Percentiles rank a stretch among this genome's conserved stretches.
These are phyloP conservation scores for Rhodosporidiobolus sp. DNA, from an alignment of 768 basidiomycete species.

Conservation along the genomic window DNA sequence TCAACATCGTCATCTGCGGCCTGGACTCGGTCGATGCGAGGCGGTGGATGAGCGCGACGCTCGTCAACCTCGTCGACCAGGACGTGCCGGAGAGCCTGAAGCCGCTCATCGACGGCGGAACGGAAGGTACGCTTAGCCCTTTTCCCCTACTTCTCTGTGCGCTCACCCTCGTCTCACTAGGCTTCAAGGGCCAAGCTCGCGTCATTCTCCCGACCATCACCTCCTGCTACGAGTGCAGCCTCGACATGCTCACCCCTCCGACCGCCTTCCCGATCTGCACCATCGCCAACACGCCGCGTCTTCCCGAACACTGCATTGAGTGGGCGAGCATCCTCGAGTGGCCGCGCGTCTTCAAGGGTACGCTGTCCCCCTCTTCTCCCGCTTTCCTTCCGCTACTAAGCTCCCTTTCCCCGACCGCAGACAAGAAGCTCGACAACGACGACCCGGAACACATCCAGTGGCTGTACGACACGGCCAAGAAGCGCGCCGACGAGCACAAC, in stretches of 20 bases:
- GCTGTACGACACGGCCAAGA: constrained; percentile 75
- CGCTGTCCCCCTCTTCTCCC: constrained; percentile 27
- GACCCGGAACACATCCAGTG: constrained; percentile 95
- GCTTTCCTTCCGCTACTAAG: neutral
- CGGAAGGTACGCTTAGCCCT: constrained; percentile 69
- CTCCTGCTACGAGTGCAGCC: constrained; percentile 95
- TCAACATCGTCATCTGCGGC: constrained; percentile 94
- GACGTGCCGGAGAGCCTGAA: constrained; percentile 90
- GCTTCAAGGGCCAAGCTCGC: constrained; percentile 96
- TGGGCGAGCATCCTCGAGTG: constrained; percentile 99
- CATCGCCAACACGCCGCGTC: constrained; percentile 94
- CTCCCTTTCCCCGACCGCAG: constrained; percentile 50
- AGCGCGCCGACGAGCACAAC: constrained; percentile 86
- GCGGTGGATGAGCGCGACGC: constrained; percentile 97
- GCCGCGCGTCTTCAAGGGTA: constrained; percentile 89
- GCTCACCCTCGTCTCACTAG: constrained; percentile 52
- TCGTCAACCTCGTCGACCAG: constrained; percentile 90
- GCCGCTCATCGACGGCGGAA: constrained; percentile 96
- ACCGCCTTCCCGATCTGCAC: constrained; percentile 98
- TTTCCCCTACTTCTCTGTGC: neutral
- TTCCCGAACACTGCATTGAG: constrained; percentile 98
- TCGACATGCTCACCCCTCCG: constrained; percentile 97
- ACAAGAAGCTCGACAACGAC: constrained; percentile 95
- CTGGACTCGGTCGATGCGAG: constrained; percentile 96
- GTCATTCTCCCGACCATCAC: constrained; percentile 93